Evolutionary conservation across 306 rosid species (phyloP), one percentile per base, ranked within the genome.

Genomic region (Quercus cerris): DNA sequence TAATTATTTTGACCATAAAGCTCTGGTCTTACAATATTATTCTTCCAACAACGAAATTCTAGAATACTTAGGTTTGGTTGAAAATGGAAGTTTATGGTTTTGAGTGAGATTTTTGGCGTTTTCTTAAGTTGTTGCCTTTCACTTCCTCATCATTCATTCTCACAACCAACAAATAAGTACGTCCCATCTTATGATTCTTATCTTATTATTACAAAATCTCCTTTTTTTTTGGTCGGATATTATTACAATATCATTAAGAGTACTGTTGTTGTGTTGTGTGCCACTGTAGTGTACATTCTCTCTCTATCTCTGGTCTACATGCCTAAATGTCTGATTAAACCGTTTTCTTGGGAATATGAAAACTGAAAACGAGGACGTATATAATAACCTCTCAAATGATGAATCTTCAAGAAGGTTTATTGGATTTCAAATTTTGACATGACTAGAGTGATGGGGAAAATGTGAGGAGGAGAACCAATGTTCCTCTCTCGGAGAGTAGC

Each of bases 41-140:
- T 88, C 52, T 68, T 86, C 52, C 49, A 81, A 71, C n/a, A 55
- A 74, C 62, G 81, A 87, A 82, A 68, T 83, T 87, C 80, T 83
- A 83, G 92, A 90, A 82, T 62, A 75, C 81, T 85, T 83, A 30
- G 70, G 90, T 81, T 81, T 85, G 83, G 89, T 84, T 82, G 72
- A 83, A 82, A 79, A 78, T 83, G 80, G 89, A 81, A 85, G 88
- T 83, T 91, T 91, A 82, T 90, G 91, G 88, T 87, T 92, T 87
- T 89, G 84, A 83, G 90, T 86, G 92, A 71, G 75, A 72, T 83
- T 90, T 79, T 90, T 90, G 97, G 92, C 91, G 82, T 85, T 86
- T 92, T 92, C 93, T 84, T 74, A 70, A 22, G 77, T 79, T 82
- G 80, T 76, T 80, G 71, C 68, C 87, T 69, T 85, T 80, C 72